phyloP scores from a whole-genome alignment of 148 eudicot species.

The Rhododendron ovatum region DNA sequence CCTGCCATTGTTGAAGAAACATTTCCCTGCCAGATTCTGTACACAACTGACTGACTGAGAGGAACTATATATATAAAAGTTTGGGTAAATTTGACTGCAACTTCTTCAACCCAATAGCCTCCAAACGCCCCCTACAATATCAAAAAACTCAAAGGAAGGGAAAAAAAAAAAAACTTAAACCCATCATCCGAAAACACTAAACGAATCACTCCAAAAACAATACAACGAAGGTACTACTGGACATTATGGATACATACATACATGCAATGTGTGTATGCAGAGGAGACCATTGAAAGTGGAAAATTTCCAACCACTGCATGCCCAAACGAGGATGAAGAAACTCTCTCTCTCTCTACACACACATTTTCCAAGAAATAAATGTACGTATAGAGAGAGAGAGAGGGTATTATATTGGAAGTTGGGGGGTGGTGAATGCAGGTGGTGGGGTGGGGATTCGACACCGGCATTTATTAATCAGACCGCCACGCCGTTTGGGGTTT shows the following conservation, averaged over 20 bases:
- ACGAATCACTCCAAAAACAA: neutral
- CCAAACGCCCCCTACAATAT: neutral
- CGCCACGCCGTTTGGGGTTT: slow-evolving; percentile 29
- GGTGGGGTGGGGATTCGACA: slow-evolving; percentile 23
- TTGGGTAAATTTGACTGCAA: neutral
- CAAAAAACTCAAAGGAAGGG: neutral
- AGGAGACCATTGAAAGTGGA: neutral
- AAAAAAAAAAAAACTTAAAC: neutral
- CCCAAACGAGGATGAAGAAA: slow-evolving; percentile 18
- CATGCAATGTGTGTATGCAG: neutral
- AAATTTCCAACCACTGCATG: neutral
- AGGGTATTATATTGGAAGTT: neutral
- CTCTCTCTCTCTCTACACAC: slow-evolving; percentile 5
- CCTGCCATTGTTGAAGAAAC: slow-evolving; percentile 9
- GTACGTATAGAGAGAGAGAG: no score
- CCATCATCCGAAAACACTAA: no score
- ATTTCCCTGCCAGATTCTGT: slow-evolving; percentile 2
- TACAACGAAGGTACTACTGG: neutral
- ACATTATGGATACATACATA: neutral
- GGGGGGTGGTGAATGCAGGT: neutral
- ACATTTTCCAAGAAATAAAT: no score
- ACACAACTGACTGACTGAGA: neutral
- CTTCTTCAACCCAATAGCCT: neutral
- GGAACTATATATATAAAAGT: neutral
- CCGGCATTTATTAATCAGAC: slow-evolving; percentile 13